A percentile compares a stretch with the other conserved stretches of the same genome.
These are phyloP conservation scores for Petrea volubilis DNA, from an alignment of 257 asterid genomes.

Conservation along the genomic window DNA sequence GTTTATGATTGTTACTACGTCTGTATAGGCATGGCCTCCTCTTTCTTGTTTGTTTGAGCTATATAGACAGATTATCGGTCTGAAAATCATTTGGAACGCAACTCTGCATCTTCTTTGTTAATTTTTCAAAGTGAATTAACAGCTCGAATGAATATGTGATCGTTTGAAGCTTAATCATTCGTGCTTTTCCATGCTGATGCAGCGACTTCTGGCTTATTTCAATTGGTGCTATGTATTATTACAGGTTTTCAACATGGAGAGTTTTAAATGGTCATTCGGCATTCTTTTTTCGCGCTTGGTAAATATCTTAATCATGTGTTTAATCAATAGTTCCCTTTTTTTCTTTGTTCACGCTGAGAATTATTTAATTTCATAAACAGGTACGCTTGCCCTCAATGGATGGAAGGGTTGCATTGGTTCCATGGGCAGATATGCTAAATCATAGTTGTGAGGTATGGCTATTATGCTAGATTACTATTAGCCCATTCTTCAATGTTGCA, in stretches of 20 bases:
- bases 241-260: slow-evolving; percentile 87
- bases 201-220: neutral
- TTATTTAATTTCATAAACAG: slow-evolving; percentile 35
- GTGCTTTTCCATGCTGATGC: neutral
- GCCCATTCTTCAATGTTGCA: slow-evolving; percentile 6
- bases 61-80: too few species aligned
- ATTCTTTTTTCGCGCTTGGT: slow-evolving; percentile 97
- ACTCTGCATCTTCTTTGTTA: neutral
- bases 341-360: neutral
- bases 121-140: neutral
- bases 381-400: slow-evolving; percentile 89
- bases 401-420: slow-evolving; percentile 92
- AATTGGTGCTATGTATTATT: slow-evolving; percentile 26
- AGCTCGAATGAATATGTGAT: neutral
- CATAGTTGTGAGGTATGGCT: slow-evolving; percentile 78
- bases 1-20: neutral
- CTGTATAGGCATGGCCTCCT: slow-evolving; percentile 8
- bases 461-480: neutral
- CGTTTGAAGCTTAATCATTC: slow-evolving; percentile 4
- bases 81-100: neutral
- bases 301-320: neutral
- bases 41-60: too few species aligned
- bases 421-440: slow-evolving; percentile 99
- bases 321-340: neutral
- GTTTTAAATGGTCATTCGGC: slow-evolving; percentile 91